Conservation (phyloP, 139 green algal species). For the Micromonas commoda region DNA sequence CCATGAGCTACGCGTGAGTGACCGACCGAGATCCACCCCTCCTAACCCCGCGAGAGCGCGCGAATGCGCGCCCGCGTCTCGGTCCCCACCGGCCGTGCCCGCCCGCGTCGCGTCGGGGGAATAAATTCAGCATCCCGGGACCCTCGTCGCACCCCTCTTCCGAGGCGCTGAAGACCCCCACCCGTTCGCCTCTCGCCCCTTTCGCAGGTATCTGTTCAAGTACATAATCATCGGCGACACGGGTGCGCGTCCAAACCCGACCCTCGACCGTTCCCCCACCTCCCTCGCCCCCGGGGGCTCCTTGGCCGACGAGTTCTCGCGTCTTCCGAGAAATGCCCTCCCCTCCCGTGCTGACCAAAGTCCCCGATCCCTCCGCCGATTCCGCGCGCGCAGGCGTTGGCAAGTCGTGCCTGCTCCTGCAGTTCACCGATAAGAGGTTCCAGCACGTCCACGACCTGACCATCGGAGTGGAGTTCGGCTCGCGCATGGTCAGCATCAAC, state of each 20-base stretch:
- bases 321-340: not conserved
- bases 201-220: slow-evolving; percentile 75
- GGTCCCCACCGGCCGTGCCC: too few relatives aligned
- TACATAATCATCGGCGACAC: slow-evolving; percentile 99
- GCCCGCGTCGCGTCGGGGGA: too few relatives aligned
- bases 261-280: not conserved
- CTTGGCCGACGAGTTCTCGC: not conserved
- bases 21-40: too few relatives aligned
- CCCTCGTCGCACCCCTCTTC: too few relatives aligned
- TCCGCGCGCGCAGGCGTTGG: slow-evolving; percentile 76
- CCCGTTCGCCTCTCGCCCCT: not conserved
- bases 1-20: too few relatives aligned
- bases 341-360: not conserved
- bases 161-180: not conserved
- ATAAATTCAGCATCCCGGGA: too few relatives aligned
- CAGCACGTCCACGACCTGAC: slow-evolving; percentile 88
- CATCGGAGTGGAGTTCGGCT: slow-evolving; percentile 92
- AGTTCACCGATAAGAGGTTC: slow-evolving; percentile 99
- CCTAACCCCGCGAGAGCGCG: too few relatives aligned
- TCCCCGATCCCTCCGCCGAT: not conserved
- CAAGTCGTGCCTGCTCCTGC: slow-evolving; percentile 98
- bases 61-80: too few relatives aligned
- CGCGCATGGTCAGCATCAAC: slow-evolving; percentile 97
- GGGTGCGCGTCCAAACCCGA: slow-evolving; percentile 43
- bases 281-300: not conserved